Evolutionary conservation across 441 rosid species (phyloP), one percentile per base, ranked within the genome.

Genomic region (Raphanus hybrid): DNA sequence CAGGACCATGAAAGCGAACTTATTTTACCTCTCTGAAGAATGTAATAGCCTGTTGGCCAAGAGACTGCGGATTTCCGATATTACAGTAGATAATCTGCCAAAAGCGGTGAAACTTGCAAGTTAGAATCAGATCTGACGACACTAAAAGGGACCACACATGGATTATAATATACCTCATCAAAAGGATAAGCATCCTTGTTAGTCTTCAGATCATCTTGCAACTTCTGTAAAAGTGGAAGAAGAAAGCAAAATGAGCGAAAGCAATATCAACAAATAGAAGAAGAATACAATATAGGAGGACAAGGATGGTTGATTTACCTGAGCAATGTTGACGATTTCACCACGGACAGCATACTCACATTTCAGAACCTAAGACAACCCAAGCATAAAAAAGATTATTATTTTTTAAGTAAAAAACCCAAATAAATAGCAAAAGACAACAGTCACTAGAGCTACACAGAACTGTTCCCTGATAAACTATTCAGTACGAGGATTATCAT

Each of bases 311-410:
- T 57, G 61, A 0, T 20, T 57, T 57, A 95, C 99, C 95, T 90
- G 95, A 27, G 99, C 99, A 82, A 95, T 82, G 84, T 83, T 81
- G 85, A 93, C 98, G 78, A 95, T 89, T 81, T 95, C 99, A 9
- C 99, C 98, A 54, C 99, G 97, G 39, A 95, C 99, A 80, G 98
- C 98, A 87, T 95, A 95, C 74, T 93, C 97, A 71, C 98, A 95
- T 79, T 86, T 74, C 59, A 92, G 78, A 80, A 94, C 97, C 99
- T 94, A 1, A 29, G 34, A 29, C 34, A 29, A 29, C 34, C 34
- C 34, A 29, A 29, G 32, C 26, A 23, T 23, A 23, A 12, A 12
- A 43, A 10, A 43, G 3, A 12, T 1, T 23, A 2, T 4, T 4
- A 3, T 45, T 1, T 1, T 45, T 11, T 12, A 3, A 45, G 15